Percentiles rank a stretch among this genome's conserved stretches.
phyloP scores from a whole-genome alignment of 2,329 filamentous ascomycete genomes.

The Stagonosporopsis vannaccii region DNA sequence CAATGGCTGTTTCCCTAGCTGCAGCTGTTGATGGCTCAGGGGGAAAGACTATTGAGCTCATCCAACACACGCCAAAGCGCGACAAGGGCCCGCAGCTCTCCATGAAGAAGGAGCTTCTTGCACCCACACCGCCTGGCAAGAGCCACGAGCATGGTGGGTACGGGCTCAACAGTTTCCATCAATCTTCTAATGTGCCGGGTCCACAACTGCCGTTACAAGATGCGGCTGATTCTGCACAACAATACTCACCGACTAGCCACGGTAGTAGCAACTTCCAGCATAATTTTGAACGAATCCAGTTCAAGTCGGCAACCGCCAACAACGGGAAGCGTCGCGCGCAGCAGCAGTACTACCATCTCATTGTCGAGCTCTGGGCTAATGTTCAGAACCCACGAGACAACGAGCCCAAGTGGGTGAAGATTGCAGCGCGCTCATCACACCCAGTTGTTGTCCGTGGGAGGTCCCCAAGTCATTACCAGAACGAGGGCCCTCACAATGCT shows the following conservation, averaged over 20 bases:
- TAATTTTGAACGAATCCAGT: constrained; percentile 88
- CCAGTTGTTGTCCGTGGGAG: constrained; percentile 52
- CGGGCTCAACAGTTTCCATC: constrained; percentile 50
- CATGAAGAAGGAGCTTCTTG: constrained; percentile 73
- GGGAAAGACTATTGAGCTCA: constrained; percentile 79
- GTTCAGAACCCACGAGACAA: constrained; percentile 41
- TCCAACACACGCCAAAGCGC: constrained; percentile 90
- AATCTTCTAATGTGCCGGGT: constrained; percentile 40
- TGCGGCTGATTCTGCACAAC: constrained; percentile 40
- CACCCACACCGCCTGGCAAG: constrained; percentile 68
- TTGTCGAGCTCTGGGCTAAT: constrained; percentile 69
- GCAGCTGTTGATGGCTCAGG: constrained; percentile 80
- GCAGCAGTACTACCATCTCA: constrained; percentile 91
- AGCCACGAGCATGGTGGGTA: constrained; percentile 50
- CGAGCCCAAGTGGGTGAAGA: constrained; percentile 46
- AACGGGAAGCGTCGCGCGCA: constrained; percentile 90
- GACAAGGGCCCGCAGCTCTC: constrained; percentile 84
- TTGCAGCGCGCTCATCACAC: constrained; percentile 45
- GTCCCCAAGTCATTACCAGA: constrained; percentile 54
- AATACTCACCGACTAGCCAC: constrained; percentile 46
- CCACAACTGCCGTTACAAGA: constrained; percentile 55
- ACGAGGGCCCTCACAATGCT: constrained; percentile 54
- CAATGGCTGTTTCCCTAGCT: constrained; percentile 84
- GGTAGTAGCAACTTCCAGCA: constrained; percentile 55
- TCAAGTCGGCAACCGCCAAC: constrained; percentile 92